Evolutionary conservation across 805 yeast species (phyloP).

Genomic region (Yarrowia porcina): DNA sequence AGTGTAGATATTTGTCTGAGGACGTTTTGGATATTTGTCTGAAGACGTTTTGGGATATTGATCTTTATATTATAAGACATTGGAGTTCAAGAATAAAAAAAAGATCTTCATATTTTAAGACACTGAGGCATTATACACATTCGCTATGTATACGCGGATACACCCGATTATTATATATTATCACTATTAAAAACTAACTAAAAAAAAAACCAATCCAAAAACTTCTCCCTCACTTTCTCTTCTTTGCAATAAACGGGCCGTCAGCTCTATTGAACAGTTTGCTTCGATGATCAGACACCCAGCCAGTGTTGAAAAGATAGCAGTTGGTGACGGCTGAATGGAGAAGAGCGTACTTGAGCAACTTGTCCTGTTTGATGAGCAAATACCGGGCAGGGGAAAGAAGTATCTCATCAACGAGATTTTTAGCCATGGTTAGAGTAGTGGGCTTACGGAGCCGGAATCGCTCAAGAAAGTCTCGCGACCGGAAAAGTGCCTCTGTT

Average conservation of each 20-base stretch:
- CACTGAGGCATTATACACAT: too few species aligned
- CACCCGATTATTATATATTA: too few species aligned
- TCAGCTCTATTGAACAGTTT: neutral
- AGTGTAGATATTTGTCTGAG: neutral
- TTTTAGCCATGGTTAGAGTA: neutral
- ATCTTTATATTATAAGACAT: too few species aligned
- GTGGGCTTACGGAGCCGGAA: neutral
- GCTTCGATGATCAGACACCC: neutral
- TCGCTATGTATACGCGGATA: too few species aligned
- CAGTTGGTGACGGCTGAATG: constrained; percentile 8
- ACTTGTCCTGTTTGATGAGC: neutral
- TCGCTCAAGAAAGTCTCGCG: neutral
- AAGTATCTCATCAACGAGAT: neutral
- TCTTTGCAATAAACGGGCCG: neutral
- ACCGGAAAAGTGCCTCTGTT: neutral
- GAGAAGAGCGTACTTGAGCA: neutral
- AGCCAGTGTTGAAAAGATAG: neutral
- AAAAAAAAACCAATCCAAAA: too few species aligned
- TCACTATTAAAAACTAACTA: too few species aligned
- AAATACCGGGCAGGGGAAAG: neutral
- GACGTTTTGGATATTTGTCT: too few species aligned
- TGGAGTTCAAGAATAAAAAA: too few species aligned
- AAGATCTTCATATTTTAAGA: too few species aligned
- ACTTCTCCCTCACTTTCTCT: neutral
- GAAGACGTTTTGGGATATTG: neutral